phyloP scores from a whole-genome alignment of 768 basidiomycete genomes.

The Tulasnella sp. region DNA sequence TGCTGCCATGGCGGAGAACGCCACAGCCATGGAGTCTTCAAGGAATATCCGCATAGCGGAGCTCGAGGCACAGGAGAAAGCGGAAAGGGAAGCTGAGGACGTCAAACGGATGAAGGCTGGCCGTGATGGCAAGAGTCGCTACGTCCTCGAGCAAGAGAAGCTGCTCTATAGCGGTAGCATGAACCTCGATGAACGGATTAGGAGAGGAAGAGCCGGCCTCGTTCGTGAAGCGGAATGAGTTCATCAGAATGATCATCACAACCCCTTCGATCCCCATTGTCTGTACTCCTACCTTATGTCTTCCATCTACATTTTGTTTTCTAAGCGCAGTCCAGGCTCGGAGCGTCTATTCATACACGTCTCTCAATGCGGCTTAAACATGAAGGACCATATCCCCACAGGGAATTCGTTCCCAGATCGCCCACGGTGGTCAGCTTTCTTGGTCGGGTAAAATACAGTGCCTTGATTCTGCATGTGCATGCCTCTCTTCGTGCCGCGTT shows the following conservation, averaged over 20 bases:
- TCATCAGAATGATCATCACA: background rate
- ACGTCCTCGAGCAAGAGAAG: slow-evolving; percentile 82
- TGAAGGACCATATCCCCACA: too few species aligned
- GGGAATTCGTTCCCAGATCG: too few species aligned
- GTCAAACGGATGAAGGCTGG: slow-evolving; percentile 58
- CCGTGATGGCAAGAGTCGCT: slow-evolving; percentile 77
- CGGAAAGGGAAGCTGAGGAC: slow-evolving; percentile 73
- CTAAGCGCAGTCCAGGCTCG: too few species aligned
- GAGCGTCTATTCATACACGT: too few species aligned
- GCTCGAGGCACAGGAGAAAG: slow-evolving; percentile 75
- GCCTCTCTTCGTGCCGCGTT: too few species aligned
- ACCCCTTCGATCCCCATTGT: too few species aligned
- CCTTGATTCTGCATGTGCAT: too few species aligned
- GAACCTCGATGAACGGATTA: slow-evolving; percentile 77
- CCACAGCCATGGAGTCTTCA: slow-evolving; percentile 64
- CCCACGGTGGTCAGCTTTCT: too few species aligned
- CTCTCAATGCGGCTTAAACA: too few species aligned
- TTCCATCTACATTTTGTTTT: too few species aligned
- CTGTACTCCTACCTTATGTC: too few species aligned
- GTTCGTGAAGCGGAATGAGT: slow-evolving; percentile 45
- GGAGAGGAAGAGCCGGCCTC: slow-evolving; percentile 69
- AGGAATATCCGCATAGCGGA: slow-evolving; percentile 71
- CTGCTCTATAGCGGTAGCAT: slow-evolving; percentile 68
- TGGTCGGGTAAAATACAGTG: too few species aligned
- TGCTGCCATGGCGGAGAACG: slow-evolving; percentile 84